These are phyloP conservation scores for Aspergillus ibericus DNA, from an alignment of 2,329 filamentous ascomycete genomes.

Conservation along the genomic window DNA sequence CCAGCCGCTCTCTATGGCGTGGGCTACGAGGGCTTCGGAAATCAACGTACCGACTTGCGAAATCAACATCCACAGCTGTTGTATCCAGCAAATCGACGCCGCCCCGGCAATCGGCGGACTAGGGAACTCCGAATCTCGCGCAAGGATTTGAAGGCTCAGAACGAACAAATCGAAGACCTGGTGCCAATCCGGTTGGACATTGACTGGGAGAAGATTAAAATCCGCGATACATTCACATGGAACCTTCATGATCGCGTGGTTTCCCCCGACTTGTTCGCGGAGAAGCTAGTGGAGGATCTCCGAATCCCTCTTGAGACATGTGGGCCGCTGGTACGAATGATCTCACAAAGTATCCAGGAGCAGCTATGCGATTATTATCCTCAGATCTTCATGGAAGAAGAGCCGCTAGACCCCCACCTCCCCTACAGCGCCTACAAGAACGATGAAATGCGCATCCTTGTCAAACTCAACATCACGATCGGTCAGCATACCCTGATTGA, in stretches of 20 bases:
- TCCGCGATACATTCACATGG: constrained; percentile 98
- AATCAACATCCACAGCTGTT: constrained; percentile 67
- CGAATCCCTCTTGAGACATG: constrained; percentile 69
- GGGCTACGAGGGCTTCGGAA: constrained; percentile 87
- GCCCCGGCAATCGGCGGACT: constrained; percentile 74
- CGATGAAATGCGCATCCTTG: constrained; percentile 94
- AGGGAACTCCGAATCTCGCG: constrained; percentile 70
- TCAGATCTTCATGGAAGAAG: constrained; percentile 84
- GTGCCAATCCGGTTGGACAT: constrained; percentile 90
- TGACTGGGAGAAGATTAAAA: constrained; percentile 90
- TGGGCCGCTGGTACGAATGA: constrained; percentile 60
- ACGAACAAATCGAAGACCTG: constrained; percentile 86
- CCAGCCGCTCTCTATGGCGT: constrained; percentile 62
- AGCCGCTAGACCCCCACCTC: constrained; percentile 82
- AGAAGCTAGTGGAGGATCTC: constrained; percentile 85
- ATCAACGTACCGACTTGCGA: constrained; percentile 74
- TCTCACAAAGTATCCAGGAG: constrained; percentile 72
- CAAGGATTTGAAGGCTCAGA: constrained; percentile 80
- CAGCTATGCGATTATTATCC: constrained; percentile 93
- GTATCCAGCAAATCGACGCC: constrained; percentile 75
- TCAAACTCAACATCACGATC: constrained; percentile 98
- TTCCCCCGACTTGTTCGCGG: constrained; percentile 76
- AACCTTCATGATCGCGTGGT: constrained; percentile 91
- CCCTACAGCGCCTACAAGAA: constrained; percentile 96
- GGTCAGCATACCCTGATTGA: constrained; percentile 91